Percentiles rank a stretch among this genome's conserved stretches.
phyloP scores from a whole-genome alignment of 2,329 filamentous ascomycete genomes.

The Aureobasidium sp. region DNA sequence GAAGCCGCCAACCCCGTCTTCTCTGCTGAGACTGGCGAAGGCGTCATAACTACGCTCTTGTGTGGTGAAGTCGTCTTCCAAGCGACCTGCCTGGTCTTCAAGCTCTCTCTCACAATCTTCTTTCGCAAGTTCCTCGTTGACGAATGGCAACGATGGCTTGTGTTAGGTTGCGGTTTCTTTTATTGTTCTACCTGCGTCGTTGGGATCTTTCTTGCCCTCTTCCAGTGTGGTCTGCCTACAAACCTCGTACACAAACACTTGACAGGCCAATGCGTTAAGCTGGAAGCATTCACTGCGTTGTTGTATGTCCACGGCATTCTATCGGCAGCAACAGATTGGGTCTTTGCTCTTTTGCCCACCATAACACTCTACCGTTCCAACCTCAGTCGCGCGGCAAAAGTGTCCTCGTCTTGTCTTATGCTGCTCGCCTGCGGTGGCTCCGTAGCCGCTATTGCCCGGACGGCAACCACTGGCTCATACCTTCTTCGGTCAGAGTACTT shows the following conservation, averaged over 20 bases:
- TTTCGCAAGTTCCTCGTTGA: not conserved
- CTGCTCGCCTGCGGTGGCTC: not conserved
- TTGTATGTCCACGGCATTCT: not conserved
- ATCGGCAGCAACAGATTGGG: not conserved
- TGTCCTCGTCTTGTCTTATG: not conserved
- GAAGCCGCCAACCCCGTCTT: not conserved
- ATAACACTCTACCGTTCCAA: not conserved
- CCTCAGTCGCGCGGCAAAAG: not conserved
- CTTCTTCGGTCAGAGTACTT: not conserved
- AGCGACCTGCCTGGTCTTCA: not conserved
- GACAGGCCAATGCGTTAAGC: not conserved
- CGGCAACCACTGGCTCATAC: not conserved
- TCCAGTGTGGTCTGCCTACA: not conserved
- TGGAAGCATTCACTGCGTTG: not conserved
- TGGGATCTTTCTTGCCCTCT: not conserved
- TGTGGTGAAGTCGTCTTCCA: not conserved
- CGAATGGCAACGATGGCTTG: not conserved
- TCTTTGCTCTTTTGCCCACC: not conserved
- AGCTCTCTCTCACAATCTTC: slow-evolving; percentile 4
- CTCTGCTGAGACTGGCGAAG: not conserved
- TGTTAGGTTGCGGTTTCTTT: not conserved
- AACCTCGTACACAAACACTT: not conserved
- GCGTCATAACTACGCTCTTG: not conserved
- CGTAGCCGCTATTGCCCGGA: not conserved
- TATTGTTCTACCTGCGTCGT: not conserved